Percentiles rank a stretch among this genome's conserved stretches.
These are phyloP conservation scores for Sphaerulina populicola DNA, from an alignment of 2,329 filamentous ascomycete species.

Conservation along the genomic window DNA sequence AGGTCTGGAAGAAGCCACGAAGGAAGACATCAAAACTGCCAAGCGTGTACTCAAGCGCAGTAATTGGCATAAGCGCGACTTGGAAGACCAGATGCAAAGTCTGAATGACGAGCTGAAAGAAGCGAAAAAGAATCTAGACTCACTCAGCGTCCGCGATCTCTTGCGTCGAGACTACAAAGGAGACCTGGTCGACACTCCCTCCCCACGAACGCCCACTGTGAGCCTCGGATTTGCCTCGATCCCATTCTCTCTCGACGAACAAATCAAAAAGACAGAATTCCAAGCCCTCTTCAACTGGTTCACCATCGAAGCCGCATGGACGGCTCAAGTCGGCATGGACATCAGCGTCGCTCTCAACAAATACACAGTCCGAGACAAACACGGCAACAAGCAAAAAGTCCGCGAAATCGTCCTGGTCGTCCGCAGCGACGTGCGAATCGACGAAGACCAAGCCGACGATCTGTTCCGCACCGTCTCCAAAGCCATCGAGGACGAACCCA, in stretches of 20 bases:
- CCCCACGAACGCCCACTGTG: constrained; percentile 40
- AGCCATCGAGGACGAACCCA: constrained; percentile 37
- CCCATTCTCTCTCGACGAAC: constrained; percentile 41
- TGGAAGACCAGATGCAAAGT: constrained; percentile 38
- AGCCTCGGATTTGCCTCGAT: constrained; percentile 42
- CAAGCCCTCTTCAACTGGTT: constrained; percentile 44
- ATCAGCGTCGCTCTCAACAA: constrained; percentile 42
- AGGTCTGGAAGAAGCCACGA: constrained; percentile 35
- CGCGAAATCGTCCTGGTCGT: constrained; percentile 42
- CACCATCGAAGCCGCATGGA: constrained; percentile 43
- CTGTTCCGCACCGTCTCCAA: constrained; percentile 36
- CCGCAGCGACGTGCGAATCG: constrained; percentile 40
- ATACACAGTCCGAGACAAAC: constrained; percentile 37
- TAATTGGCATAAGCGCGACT: constrained; percentile 35
- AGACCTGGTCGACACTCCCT: constrained; percentile 42
- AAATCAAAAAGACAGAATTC: constrained; percentile 42
- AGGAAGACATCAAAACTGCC: constrained; percentile 36
- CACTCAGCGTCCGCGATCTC: constrained; percentile 39
- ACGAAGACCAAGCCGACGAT: constrained; percentile 38
- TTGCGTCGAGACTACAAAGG: constrained; percentile 44
- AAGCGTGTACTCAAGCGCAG: constrained; percentile 37
- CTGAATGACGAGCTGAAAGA: constrained; percentile 35
- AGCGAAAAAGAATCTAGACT: constrained; percentile 39
- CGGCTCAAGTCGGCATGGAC: constrained; percentile 39
- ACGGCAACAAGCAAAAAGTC: constrained; percentile 39